Evolutionary conservation across 23 red algal species (phyloP), one percentile per base, ranked within the genome.

Genomic region (Gracilaria vermiculophylla): DNA sequence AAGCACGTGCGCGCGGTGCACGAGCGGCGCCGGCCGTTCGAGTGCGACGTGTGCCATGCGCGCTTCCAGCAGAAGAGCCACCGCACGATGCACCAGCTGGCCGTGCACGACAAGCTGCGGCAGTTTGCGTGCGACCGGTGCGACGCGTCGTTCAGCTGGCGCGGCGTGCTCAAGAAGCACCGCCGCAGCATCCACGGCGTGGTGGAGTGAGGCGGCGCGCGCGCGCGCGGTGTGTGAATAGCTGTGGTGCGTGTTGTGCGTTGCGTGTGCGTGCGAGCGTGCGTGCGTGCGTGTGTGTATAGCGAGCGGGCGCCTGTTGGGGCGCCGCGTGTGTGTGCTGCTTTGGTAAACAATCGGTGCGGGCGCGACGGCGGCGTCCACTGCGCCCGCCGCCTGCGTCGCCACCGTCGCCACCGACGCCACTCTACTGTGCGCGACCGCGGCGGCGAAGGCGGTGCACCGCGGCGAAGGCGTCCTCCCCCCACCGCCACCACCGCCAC

Each of bases 31-130:
- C 72, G 83, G 20, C 91, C 91, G 42, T 94, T 83, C 52, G 58
- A 77, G 36, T 94, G 91, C 58, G 8, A 36, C n/a, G 67, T 80
- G 80, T 94, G 91, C 50, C 65, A 88, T 45, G 77, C 78, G 57
- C 77, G 78, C 48, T 92, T 92, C 41, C 88, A 92, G 25, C 77
- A 83, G 78, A 81, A 82, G 62, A 82, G 77, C 53, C 88, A 92
- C 35, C 75, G 77, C 45, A 67, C 67, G 4, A 92, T 82, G 77
- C 88, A 92, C 44, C 62, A 73, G 32, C 33, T 82, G 33, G 67
- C 76, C 13, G 88, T 92, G 51, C 88, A 92, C 66, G 76, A 92
- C 20, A 92, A 92, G 66, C 88, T 92, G 64, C 36, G 88, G 0
- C 88, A 75, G 48, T 92, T 92, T 29, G 37, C 62, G 36, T 92